Evolutionary conservation across 2,329 filamentous ascomycete species (phyloP).

Genomic region (Pseudogymnoascus sp.): DNA sequence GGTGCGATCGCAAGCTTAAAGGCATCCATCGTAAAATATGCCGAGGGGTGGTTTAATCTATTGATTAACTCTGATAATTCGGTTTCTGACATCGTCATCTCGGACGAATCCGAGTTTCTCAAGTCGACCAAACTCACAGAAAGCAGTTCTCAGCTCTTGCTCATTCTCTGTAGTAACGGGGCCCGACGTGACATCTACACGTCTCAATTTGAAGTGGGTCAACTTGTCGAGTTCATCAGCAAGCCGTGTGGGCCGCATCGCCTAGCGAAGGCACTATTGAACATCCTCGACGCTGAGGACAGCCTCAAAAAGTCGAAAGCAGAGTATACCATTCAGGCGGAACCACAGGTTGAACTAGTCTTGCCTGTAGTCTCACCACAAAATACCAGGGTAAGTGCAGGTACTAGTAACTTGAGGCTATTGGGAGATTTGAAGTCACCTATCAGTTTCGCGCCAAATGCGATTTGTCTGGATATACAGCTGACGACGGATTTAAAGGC

Average conservation of each 20-base stretch:
- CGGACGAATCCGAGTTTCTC: conserved; percentile 16
- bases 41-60: conserved; percentile 18
- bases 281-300: conserved; percentile 19
- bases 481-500: not conserved
- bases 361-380: conserved; percentile 7
- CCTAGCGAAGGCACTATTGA: conserved; percentile 20
- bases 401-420: conserved; percentile 11
- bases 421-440: not conserved
- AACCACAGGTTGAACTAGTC: not conserved
- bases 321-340: not conserved
- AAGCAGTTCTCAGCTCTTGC: conserved; percentile 10
- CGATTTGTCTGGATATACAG: not conserved
- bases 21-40: conserved; percentile 17
- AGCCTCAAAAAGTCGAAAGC: not conserved
- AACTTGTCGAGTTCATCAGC: conserved; percentile 18
- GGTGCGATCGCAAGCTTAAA: conserved; percentile 14
- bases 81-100: conserved; percentile 16
- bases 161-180: conserved; percentile 18
- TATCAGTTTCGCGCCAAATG: conserved; percentile 18
- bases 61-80: conserved; percentile 8
- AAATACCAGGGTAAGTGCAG: conserved; percentile 13
- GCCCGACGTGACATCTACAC: conserved; percentile 15
- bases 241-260: conserved; percentile 21
- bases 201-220: conserved; percentile 11
- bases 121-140: conserved; percentile 8